Conservation (phyloP, 352 stramenopile genomes). For the Chrysophaeum taylorii region DNA sequence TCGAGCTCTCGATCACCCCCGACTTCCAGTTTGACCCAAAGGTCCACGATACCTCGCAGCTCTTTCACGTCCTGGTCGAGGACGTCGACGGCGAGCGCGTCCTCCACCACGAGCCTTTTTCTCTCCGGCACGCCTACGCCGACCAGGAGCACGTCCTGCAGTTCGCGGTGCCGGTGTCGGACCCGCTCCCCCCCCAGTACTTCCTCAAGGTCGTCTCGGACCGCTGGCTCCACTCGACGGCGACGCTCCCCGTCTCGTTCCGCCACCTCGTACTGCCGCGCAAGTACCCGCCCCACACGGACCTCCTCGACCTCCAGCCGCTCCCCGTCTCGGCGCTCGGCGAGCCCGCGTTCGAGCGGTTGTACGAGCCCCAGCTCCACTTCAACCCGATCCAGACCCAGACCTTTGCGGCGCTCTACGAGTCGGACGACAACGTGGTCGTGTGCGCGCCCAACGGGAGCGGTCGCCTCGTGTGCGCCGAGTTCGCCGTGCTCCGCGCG, state of each 20-base stretch:
- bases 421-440: slow-evolving; percentile 85
- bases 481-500: slow-evolving; percentile 90
- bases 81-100: slow-evolving; percentile 97
- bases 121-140: slow-evolving; percentile 65
- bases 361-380: slow-evolving; percentile 60
- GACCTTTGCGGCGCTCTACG: slow-evolving; percentile 83
- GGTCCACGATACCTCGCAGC: slow-evolving; percentile 85
- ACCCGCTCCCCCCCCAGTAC: slow-evolving; percentile 93
- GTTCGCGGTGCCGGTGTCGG: slow-evolving; percentile 94
- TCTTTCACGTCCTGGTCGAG: slow-evolving; percentile 96
- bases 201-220: slow-evolving; percentile 95
- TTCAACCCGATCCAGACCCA: slow-evolving; percentile 99
- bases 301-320: slow-evolving; percentile 94
- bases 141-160: slow-evolving; percentile 66
- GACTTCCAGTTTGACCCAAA: slow-evolving; percentile 95
- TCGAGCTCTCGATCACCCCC: slow-evolving; percentile 85
- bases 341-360: slow-evolving; percentile 43
- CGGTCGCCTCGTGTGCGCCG: slow-evolving; percentile 82
- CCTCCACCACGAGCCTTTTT: slow-evolving; percentile 91
- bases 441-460: slow-evolving; percentile 85
- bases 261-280: slow-evolving; percentile 95
- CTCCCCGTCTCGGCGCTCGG: slow-evolving; percentile 73
- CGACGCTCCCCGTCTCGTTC: slow-evolving; percentile 91
- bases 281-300: slow-evolving; percentile 91
- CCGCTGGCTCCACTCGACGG: slow-evolving; percentile 94